phyloP scores from a whole-genome alignment of 257 asterid species.

The Orobanche coerulescens region DNA sequence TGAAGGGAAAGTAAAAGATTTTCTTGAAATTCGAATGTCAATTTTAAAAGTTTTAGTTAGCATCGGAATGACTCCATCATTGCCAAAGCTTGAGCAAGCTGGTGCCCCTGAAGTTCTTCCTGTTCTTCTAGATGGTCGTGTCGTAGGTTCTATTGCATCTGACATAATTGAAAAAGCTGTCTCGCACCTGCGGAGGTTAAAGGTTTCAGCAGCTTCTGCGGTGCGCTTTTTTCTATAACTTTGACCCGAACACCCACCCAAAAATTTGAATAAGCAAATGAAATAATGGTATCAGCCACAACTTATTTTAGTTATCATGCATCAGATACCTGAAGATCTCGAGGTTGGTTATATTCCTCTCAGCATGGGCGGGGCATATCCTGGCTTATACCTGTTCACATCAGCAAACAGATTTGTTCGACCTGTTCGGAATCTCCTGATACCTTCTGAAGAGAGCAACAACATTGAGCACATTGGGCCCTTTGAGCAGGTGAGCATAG shows the following conservation, averaged over 20 bases:
- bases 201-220: slow-evolving; percentile 56
- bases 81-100: slow-evolving; percentile 67
- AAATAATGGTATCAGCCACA: background rate
- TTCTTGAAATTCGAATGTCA: slow-evolving; percentile 51
- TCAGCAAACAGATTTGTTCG: slow-evolving; percentile 92
- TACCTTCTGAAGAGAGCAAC: slow-evolving; percentile 56
- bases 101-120: slow-evolving; percentile 86
- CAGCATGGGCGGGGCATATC: slow-evolving; percentile 91
- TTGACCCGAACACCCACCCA: background rate
- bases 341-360: slow-evolving; percentile 94
- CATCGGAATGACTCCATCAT: slow-evolving; percentile 73
- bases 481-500: slow-evolving; percentile 61
- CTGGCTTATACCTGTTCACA: slow-evolving; percentile 76
- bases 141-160: slow-evolving; percentile 67
- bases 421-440: slow-evolving; percentile 64
- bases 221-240: slow-evolving; percentile 35
- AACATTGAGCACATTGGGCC: slow-evolving; percentile 87
- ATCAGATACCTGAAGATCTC: slow-evolving; percentile 87
- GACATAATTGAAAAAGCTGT: slow-evolving; percentile 61
- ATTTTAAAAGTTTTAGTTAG: slow-evolving; percentile 48
- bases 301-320: slow-evolving; percentile 17
- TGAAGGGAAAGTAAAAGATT: slow-evolving; percentile 62
- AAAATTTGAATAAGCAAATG: background rate
- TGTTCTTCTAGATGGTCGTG: slow-evolving; percentile 89
- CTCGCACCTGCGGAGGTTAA: slow-evolving; percentile 57